phyloP scores from a whole-genome alignment of 2,329 filamentous ascomycete genomes.

The Sclerotinia minor region DNA sequence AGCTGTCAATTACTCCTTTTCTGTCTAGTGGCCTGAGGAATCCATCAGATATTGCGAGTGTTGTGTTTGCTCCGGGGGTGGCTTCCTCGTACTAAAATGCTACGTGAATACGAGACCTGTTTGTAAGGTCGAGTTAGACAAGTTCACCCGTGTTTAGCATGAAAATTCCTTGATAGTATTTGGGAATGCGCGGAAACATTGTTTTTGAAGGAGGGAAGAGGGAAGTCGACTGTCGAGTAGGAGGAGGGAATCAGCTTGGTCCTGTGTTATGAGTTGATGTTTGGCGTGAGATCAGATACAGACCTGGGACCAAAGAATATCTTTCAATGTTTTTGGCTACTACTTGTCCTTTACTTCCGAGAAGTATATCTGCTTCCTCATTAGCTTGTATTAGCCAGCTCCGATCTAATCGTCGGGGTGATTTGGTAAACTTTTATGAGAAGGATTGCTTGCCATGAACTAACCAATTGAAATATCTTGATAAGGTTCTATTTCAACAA shows the following conservation, averaged over 20 bases:
- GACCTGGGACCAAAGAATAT: background rate
- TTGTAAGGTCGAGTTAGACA: background rate
- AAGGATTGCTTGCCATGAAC: slow-evolving; percentile 13
- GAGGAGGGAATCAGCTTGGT: background rate
- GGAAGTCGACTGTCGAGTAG: too few species aligned
- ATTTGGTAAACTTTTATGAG: background rate
- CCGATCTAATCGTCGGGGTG: background rate
- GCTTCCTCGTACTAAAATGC: background rate
- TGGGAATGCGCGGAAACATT: background rate
- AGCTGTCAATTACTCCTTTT: background rate
- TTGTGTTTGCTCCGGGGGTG: background rate
- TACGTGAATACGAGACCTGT: slow-evolving; percentile 2
- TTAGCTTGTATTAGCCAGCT: background rate
- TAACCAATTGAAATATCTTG: background rate
- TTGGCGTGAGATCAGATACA: background rate
- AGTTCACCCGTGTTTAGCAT: slow-evolving; percentile 2
- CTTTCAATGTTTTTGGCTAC: background rate
- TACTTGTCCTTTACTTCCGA: background rate
- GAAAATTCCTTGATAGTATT: slow-evolving; percentile 8
- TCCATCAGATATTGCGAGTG: background rate
- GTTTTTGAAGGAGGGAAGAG: background rate
- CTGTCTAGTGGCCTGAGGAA: background rate
- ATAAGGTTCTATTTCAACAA: background rate
- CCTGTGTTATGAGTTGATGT: background rate
- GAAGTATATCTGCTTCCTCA: slow-evolving; percentile 11